Conservation (phyloP, 176 grass and related monocot genomes). For the Triticum urartu region DNA sequence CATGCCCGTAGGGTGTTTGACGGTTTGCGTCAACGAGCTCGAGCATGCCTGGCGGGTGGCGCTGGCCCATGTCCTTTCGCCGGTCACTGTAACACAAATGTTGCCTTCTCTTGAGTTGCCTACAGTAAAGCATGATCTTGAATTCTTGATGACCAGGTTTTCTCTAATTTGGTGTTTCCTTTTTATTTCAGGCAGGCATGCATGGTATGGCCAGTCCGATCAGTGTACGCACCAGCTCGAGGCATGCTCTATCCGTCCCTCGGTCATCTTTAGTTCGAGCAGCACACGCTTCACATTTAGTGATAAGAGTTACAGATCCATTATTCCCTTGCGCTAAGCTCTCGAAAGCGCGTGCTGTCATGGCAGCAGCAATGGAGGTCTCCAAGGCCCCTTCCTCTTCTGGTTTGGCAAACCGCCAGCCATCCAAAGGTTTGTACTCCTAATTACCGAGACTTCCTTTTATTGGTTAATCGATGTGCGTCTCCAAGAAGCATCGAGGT, state of each 20-base stretch:
- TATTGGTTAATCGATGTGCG: not conserved
- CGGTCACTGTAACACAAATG: not conserved
- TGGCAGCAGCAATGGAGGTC: conserved; percentile 15
- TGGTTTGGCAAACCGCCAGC: conserved; percentile 12
- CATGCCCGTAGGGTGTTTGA: not conserved
- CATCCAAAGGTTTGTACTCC: conserved; percentile 33
- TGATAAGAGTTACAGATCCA: not conserved
- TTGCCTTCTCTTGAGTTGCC: not conserved
- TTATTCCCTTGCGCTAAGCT: not conserved
- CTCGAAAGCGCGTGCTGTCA: not conserved
- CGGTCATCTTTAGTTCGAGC: not conserved
- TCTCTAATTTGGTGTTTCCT: not conserved
- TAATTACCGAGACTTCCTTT: not conserved
- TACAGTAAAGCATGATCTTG: not conserved
- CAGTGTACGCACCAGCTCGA: not conserved
- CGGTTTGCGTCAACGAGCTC: not conserved
- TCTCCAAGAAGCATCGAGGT: not conserved
- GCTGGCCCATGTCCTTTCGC: not conserved
- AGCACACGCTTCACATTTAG: not conserved
- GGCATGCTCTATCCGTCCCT: not conserved
- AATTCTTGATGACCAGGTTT: too few relatives aligned
- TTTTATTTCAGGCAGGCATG: conserved; percentile 2
- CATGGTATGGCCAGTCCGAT: conserved; percentile 12
- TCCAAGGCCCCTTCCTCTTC: not conserved
- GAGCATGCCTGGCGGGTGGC: not conserved